phyloP scores from a whole-genome alignment of 148 eudicot species.

The Polygonum maritimum region DNA sequence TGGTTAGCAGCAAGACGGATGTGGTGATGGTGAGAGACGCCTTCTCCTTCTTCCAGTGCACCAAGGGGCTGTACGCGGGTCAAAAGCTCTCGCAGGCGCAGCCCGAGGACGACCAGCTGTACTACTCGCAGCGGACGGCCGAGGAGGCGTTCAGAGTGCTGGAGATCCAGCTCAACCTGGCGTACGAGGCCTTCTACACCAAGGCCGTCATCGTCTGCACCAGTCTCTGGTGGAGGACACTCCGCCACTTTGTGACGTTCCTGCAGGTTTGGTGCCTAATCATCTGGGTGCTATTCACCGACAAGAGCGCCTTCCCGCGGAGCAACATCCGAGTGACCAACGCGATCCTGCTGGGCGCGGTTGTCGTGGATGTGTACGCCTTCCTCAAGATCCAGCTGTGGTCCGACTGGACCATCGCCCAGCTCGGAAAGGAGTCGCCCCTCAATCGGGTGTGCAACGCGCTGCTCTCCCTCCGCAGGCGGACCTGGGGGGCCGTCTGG shows the following conservation, averaged over 20 bases:
- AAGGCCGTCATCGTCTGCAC: slow-evolving; percentile 21
- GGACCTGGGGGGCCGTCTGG: background rate
- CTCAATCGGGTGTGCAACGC: background rate
- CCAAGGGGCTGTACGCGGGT: slow-evolving; percentile 38
- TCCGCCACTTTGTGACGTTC: background rate
- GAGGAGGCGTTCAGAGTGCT: slow-evolving; percentile 41
- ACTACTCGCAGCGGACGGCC: slow-evolving; percentile 23
- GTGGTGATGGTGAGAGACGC: slow-evolving; percentile 25
- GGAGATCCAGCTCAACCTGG: slow-evolving; percentile 40
- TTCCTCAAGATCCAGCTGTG: slow-evolving; percentile 18
- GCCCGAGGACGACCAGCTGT: slow-evolving; percentile 23
- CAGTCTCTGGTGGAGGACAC: background rate
- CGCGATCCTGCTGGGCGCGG: slow-evolving; percentile 15
- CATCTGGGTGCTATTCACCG: slow-evolving; percentile 1
- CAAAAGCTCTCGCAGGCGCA: slow-evolving; percentile 28
- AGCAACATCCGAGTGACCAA: slow-evolving; percentile 23
- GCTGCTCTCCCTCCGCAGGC: background rate
- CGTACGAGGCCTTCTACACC: slow-evolving; percentile 36
- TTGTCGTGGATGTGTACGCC: slow-evolving; percentile 29
- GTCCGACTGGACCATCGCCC: slow-evolving; percentile 24
- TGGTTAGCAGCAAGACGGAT: background rate
- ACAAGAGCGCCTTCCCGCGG: background rate
- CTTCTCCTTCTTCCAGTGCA: slow-evolving; percentile 18
- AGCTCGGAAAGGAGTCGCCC: background rate
- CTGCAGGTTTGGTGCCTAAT: too few species aligned